Percentiles rank a stretch among this genome's conserved stretches.
Evolutionary conservation across 129 eudicot genomes (phyloP).

Genomic region (Flaveria linearis): DNA sequence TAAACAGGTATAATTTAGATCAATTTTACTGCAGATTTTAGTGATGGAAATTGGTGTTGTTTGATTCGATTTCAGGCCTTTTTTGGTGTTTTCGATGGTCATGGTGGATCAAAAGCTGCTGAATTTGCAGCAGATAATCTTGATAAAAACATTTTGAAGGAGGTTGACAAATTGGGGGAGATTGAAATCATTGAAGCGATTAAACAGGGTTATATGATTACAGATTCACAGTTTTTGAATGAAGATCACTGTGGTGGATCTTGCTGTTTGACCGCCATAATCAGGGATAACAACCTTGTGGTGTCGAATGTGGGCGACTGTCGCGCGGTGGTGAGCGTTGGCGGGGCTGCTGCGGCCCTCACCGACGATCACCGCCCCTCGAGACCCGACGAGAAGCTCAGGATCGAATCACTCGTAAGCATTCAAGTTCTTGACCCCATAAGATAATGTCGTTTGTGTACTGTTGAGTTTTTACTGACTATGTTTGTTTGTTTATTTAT

Average conservation of each 20-base stretch:
- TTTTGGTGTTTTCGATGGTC: constrained; percentile 94
- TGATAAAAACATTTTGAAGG: constrained; percentile 56
- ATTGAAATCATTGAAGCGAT: constrained; percentile 48
- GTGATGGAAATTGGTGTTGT: not conserved
- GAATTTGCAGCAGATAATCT: constrained; percentile 72
- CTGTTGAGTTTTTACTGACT: no score
- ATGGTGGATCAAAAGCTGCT: constrained; percentile 92
- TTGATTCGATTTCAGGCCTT: constrained; percentile 48
- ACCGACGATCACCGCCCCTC: constrained; percentile 79
- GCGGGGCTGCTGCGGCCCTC: constrained; percentile 68
- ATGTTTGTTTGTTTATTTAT: not conserved
- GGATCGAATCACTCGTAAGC: constrained; percentile 53
- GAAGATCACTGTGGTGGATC: constrained; percentile 61
- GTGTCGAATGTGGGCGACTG: constrained; percentile 92
- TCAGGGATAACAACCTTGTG: constrained; percentile 53
- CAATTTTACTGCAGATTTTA: not conserved
- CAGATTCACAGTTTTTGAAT: constrained; percentile 63
- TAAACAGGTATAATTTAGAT: constrained; percentile 57
- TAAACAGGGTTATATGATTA: constrained; percentile 57
- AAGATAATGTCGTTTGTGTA: not conserved
- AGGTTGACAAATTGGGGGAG: constrained; percentile 40
- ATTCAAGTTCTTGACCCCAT: no score
- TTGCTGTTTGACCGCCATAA: constrained; percentile 72
- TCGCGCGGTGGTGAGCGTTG: constrained; percentile 75
- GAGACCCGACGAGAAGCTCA: constrained; percentile 60